Base-by-base conservation (phyloP, 78 protist species). In the Monocercomonoides exilis region DNA sequence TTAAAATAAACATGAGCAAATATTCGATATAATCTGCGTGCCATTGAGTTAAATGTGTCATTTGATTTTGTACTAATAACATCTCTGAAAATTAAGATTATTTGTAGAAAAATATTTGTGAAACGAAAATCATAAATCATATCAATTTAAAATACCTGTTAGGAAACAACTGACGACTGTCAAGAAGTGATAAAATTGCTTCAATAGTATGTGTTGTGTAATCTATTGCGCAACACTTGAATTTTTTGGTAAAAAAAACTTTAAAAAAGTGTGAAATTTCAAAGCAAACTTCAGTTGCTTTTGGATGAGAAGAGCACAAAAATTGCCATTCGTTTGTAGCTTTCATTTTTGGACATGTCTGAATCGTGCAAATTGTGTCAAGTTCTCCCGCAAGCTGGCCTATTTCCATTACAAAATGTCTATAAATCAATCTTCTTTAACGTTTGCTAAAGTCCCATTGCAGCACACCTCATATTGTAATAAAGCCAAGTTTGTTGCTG, bases 181-280 rank as follows among this genome's bases (percentile, higher is more conserved):
- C 45, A 1, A 84, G 2, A 32, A 43, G 38, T n/a, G 64, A 5
- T 0, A 33, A 1, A 1, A 63, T 43, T 1, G 45, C 45, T 33
- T 84, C 86, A 1, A 84, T n/a, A 2, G 86, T 84, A 45, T 84
- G 86, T 2, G 2, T 43, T 0, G 45, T 84, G n/a, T 84, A 84
- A 45, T 84, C 86, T 41, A 84, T 84, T 46, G 86, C 86, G 1
- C 46, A 84, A 63, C 86, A 84, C 86, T 84, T 5, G 6, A 79
- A 41, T 5, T 4, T 4, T n/a, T n/a, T n/a, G 5, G 5, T 33
- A 41, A 79, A 79, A 79, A 5, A 41, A 21, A 6, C 6, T 5
- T 32, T 79, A 32, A 6, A 21, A 32, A 6, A 33, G 11, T 6
- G 82, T 32, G 6, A 5, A 6, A 79, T 29, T 32, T 38, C 6